Conservation (phyloP, 78 protist species). For the Dictyostelium brefeldianum region DNA sequence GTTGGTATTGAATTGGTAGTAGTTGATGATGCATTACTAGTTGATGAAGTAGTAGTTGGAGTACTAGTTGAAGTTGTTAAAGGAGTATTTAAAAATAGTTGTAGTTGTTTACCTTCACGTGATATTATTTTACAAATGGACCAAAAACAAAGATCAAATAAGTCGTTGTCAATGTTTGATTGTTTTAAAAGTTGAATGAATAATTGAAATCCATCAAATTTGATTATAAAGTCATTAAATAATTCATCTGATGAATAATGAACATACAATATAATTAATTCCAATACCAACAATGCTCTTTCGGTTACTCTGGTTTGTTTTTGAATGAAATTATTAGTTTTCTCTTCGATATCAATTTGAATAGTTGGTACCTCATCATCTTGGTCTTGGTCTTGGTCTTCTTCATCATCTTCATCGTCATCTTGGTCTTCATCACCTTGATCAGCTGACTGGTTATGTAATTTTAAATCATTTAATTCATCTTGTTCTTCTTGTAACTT, state of each 20-base stretch:
- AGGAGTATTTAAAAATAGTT: not conserved
- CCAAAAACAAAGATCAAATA: conserved; percentile 61
- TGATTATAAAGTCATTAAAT: conserved; percentile 17
- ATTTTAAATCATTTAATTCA: not conserved
- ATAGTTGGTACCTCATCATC: not conserved
- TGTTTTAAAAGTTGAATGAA: conserved; percentile 29
- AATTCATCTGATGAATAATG: conserved; percentile 20
- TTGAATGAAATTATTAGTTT: not conserved
- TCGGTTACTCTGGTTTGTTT: conserved; percentile 11
- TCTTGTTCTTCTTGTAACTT: not conserved
- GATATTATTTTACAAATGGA: conserved; percentile 16
- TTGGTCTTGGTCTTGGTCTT: not conserved
- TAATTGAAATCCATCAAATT: conserved; percentile 23
- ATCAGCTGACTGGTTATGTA: not conserved
- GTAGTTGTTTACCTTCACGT: not conserved
- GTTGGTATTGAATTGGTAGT: not conserved
- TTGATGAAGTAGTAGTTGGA: not conserved
- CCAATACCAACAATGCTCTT: conserved; percentile 31
- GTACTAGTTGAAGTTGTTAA: not conserved
- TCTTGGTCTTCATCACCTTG: not conserved
- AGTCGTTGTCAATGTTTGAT: conserved; percentile 15
- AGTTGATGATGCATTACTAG: not conserved
- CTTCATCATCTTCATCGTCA: not conserved
- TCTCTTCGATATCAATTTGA: conserved; percentile 2
- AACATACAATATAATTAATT: conserved; percentile 45